Base-by-base conservation (phyloP, 768 basidiomycete species). In the Plicaturopsis crispa region DNA sequence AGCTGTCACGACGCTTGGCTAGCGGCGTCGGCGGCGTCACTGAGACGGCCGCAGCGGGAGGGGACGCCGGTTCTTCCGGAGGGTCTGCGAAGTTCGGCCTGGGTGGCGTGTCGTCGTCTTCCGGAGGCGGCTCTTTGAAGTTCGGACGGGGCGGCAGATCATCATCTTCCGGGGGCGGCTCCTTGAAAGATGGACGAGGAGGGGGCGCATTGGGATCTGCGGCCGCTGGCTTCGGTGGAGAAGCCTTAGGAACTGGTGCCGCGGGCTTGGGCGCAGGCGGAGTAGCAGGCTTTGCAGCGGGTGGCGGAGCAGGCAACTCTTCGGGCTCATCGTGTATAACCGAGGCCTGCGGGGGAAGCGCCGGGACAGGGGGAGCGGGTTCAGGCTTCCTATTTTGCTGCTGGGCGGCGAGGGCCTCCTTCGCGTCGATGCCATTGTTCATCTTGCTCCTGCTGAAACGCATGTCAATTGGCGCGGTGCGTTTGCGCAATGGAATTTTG, bases 401-500 rank as follows among this genome's bases (percentile, higher is more conserved):
- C 52, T 89, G 81, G 24, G 77, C 79, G 11, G 77, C 78, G 13
- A 89, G 70, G 11, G 87, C 63, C 43, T 88, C 80, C 43, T 76
- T 69, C 2, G 77, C 63, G 44, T 90, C 83, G 3, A 73, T 72
- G 18, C 80, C 84, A 3, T 75, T 70, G 2, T 84, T 82, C 38
- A 94, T 76, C 40, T 72, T 73, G 47, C 78, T 76, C 45, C 91
- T 72, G 47, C 82, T 89, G 57, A 89, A 70, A 33, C 91, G 82
- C 79, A 92, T 83, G 56, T 96, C 92, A 33, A 93, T 64, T 0
- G 82, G 81, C 0, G 84, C 83, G 3, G 92, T 94, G 38, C 87
- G 84, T 53, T 92, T 93, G 30, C 91, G 73, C 17, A 80, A 53
- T 10, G 88, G 92, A 32, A 86, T 68, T 43, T 80, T 86, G 33